phyloP scores from a whole-genome alignment of 805 yeast species.

The Jamesozyma jinghongensis region DNA sequence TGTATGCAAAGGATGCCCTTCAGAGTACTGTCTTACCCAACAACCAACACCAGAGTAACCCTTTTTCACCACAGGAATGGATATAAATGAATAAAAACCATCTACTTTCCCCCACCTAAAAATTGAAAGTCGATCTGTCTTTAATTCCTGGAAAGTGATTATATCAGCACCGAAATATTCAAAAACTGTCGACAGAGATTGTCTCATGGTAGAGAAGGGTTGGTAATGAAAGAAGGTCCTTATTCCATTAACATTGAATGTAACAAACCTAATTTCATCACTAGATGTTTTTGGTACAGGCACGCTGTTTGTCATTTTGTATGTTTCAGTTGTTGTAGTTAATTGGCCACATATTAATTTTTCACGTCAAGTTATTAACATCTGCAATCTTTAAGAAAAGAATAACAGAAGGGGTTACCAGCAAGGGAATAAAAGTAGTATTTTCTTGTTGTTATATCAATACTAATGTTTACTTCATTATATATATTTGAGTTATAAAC shows the following conservation, averaged over 20 bases:
- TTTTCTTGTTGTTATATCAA: too few relatives aligned
- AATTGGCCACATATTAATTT: too few relatives aligned
- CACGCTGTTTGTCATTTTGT: not conserved
- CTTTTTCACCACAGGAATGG: conserved; percentile 56
- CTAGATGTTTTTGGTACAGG: not conserved
- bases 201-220: conserved; percentile 61
- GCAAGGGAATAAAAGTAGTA: too few relatives aligned
- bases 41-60: conserved; percentile 94
- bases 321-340: not conserved
- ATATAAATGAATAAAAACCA: conserved; percentile 55
- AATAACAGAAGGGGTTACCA: too few relatives aligned
- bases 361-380: too few relatives aligned
- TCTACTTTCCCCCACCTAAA: conserved; percentile 40
- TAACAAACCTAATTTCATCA: conserved; percentile 27
- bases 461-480: too few relatives aligned
- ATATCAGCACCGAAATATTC: conserved; percentile 57
- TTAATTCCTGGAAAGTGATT: conserved; percentile 80
- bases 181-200: conserved; percentile 36
- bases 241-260: conserved; percentile 81
- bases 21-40: conserved; percentile 49
- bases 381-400: too few relatives aligned
- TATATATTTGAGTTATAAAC: too few relatives aligned
- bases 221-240: conserved; percentile 72
- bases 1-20: conserved; percentile 34
- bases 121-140: conserved; percentile 43